Percentiles rank a stretch among this genome's conserved stretches.
phyloP scores from a whole-genome alignment of 441 rosid genomes.

The Metrosideros polymorpha region DNA sequence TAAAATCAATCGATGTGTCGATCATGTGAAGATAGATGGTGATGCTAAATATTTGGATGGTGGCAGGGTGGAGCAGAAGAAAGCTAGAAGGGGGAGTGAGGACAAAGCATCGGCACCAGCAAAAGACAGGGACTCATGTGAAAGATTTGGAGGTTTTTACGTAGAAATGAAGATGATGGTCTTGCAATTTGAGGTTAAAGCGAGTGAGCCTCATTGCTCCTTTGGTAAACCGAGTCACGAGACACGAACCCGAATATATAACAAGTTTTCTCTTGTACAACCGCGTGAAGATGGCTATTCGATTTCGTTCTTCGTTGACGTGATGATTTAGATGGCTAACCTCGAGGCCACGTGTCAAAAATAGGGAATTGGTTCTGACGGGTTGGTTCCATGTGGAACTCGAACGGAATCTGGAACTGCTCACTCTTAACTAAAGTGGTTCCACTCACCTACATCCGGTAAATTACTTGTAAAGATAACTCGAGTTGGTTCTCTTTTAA shows the following conservation, averaged over 20 bases:
- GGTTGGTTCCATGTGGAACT: no score
- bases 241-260: neutral
- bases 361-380: no score
- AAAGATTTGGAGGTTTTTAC: neutral
- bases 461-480: no score
- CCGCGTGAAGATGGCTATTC: neutral
- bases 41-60: neutral
- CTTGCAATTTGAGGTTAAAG: neutral
- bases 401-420: no score
- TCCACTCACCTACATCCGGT: no score
- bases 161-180: neutral
- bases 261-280: neutral
- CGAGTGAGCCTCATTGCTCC: neutral
- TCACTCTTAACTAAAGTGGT: no score
- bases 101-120: slow-evolving; percentile 6
- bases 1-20: neutral
- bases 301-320: neutral
- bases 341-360: neutral
- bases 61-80: slow-evolving; percentile 11
- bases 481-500: no score
- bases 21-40: slow-evolving; percentile 1
- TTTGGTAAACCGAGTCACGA: neutral
- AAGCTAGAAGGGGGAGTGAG: neutral
- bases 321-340: neutral
- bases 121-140: neutral